phyloP scores from a whole-genome alignment of 768 basidiomycete genomes.

The Scleroderma citrinum region DNA sequence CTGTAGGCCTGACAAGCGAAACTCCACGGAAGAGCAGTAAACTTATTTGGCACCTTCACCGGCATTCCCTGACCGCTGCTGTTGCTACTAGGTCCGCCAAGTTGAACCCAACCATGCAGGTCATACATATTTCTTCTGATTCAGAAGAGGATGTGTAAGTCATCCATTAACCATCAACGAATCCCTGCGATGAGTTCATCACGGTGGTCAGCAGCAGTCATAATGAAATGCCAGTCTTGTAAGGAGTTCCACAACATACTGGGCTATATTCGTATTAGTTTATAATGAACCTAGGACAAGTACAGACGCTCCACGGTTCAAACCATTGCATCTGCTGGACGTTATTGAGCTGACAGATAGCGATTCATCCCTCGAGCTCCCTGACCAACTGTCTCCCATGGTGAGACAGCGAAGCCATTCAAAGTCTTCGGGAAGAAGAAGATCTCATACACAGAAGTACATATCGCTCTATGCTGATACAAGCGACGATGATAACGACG shows the following conservation, averaged over 20 bases:
- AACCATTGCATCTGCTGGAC: conserved; percentile 5
- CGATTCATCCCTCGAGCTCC: conserved; percentile 20
- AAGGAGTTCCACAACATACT: too few relatives aligned
- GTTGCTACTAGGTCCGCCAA: background rate
- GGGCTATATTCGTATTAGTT: background rate
- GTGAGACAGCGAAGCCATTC: conserved; percentile 13
- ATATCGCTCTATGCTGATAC: conserved; percentile 23
- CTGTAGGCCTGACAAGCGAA: background rate
- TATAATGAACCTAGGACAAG: background rate
- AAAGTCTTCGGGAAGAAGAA: conserved; percentile 5
- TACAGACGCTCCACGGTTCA: background rate
- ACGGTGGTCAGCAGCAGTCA: background rate
- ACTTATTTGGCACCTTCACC: conserved; percentile 4
- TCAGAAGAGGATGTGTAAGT: conserved; percentile 37
- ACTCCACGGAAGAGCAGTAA: conserved; percentile 44
- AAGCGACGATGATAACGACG: conserved; percentile 24
- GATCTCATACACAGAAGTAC: background rate
- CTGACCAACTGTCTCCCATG: conserved; percentile 19
- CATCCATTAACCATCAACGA: background rate
- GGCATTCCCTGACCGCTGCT: background rate
- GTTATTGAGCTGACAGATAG: conserved; percentile 29
- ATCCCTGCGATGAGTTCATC: background rate
- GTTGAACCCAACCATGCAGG: conserved; percentile 17
- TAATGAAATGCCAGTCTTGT: background rate
- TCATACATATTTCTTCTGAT: conserved; percentile 54